Percentiles rank a stretch among this genome's conserved stretches.
These are phyloP conservation scores for Xylaria sp. DNA, from an alignment of 2,329 filamentous ascomycete species.

Conservation along the genomic window DNA sequence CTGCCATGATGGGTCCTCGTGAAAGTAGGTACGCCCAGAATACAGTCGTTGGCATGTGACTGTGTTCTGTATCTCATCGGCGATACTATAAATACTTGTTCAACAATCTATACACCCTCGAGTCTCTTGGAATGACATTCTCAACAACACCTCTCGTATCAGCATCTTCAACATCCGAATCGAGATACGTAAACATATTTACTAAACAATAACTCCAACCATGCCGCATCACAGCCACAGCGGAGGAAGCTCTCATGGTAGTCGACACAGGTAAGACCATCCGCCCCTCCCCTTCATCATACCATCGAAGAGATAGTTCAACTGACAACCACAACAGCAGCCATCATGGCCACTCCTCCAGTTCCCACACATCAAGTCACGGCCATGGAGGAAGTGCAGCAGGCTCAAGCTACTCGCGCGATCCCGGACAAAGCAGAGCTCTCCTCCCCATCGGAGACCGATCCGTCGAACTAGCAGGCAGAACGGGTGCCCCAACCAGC, in stretches of 20 bases:
- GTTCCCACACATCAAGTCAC: not conserved
- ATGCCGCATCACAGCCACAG: not conserved
- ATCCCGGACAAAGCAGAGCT: no score
- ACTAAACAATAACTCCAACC: not conserved
- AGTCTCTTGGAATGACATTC: no score
- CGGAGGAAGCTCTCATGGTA: not conserved
- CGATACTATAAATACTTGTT: no score
- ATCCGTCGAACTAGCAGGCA: no score
- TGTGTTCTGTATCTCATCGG: not conserved
- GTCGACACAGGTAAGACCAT: not conserved
- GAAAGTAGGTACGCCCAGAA: not conserved
- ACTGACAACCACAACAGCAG: not conserved
- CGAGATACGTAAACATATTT: no score
- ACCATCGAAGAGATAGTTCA: not conserved
- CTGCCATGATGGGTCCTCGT: not conserved
- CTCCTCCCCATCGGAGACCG: no score
- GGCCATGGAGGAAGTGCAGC: no score
- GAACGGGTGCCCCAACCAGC: no score
- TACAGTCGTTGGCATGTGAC: not conserved
- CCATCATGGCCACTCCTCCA: not conserved
- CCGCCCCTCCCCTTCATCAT: not conserved
- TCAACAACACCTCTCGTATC: no score
- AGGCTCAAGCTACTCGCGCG: no score
- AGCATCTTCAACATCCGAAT: no score
- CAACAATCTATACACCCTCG: no score